Conservation (phyloP, 164 flowering plant genomes). For the Tinospora cordifolia region DNA sequence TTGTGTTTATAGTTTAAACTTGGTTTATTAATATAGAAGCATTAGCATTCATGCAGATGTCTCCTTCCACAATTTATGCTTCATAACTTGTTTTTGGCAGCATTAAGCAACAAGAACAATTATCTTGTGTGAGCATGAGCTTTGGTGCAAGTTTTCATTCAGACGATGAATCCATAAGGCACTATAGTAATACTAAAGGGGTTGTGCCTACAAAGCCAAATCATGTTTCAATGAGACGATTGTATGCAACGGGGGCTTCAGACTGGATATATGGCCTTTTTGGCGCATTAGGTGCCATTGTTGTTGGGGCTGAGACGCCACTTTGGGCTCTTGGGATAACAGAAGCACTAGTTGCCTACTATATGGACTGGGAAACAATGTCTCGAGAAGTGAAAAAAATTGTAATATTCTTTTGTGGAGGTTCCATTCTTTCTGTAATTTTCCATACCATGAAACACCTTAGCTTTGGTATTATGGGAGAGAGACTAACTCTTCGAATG, state of each 20-base stretch:
- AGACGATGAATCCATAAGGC: conserved; percentile 54
- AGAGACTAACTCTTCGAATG: conserved; percentile 81
- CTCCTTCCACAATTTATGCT: neutral
- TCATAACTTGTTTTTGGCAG: conserved; percentile 22
- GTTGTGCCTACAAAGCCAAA: conserved; percentile 26
- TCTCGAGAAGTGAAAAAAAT: conserved; percentile 60
- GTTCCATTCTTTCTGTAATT: conserved; percentile 53
- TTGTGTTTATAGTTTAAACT: too few relatives aligned
- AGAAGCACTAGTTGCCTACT: conserved; percentile 77
- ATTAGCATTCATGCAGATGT: neutral
- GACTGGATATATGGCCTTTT: conserved; percentile 70
- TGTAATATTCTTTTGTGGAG: conserved; percentile 59
- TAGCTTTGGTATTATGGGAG: conserved; percentile 88
- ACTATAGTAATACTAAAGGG: conserved; percentile 33
- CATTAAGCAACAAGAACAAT: conserved; percentile 46
- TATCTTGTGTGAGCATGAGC: conserved; percentile 53
- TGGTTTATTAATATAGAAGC: neutral
- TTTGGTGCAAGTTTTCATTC: conserved; percentile 74
- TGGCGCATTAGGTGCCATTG: conserved; percentile 58
- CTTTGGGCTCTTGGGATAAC: conserved; percentile 89
- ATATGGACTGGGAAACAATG: conserved; percentile 91
- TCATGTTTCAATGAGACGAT: conserved; percentile 45
- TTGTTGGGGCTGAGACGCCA: conserved; percentile 86
- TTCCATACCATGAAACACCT: conserved; percentile 63
- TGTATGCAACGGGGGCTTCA: conserved; percentile 73